phyloP scores from a whole-genome alignment of 495 filamentous ascomycete species.

The Cudoniella acicularis region DNA sequence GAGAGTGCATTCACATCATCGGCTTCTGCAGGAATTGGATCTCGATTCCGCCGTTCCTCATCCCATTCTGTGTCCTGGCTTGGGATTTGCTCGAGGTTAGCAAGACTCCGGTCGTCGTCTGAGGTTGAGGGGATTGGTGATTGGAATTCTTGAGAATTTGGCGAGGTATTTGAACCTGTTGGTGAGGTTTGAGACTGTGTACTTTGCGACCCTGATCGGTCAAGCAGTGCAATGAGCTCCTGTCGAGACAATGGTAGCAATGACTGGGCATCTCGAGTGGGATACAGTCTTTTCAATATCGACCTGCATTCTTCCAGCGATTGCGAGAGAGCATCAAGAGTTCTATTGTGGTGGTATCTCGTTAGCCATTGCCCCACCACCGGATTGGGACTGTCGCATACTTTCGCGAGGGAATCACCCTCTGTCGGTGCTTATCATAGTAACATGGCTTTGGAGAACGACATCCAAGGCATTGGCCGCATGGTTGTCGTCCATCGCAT shows the following conservation, averaged over 20 bases:
- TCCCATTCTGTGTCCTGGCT: slow-evolving; percentile 54
- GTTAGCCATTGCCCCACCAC: slow-evolving; percentile 12
- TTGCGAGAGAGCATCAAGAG: slow-evolving; percentile 53
- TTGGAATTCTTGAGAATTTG: slow-evolving; percentile 26
- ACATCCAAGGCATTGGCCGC: slow-evolving; percentile 54
- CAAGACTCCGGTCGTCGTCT: slow-evolving; percentile 43
- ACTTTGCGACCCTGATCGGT: slow-evolving; percentile 38
- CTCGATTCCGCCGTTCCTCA: slow-evolving; percentile 49
- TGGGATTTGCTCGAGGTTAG: slow-evolving; percentile 50
- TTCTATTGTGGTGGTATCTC: slow-evolving; percentile 23
- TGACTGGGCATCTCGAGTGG: slow-evolving; percentile 47
- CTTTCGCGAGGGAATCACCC: slow-evolving; percentile 56
- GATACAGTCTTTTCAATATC: slow-evolving; percentile 51
- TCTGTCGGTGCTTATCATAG: slow-evolving; percentile 57
- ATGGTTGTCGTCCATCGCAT: slow-evolving; percentile 56
- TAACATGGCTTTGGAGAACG: slow-evolving; percentile 54
- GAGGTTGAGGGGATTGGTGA: slow-evolving; percentile 40
- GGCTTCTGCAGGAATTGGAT: slow-evolving; percentile 62
- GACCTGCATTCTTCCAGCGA: slow-evolving; percentile 56
- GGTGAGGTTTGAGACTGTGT: slow-evolving; percentile 23
- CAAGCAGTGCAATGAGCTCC: slow-evolving; percentile 48
- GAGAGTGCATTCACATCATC: slow-evolving; percentile 81
- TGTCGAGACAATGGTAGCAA: slow-evolving; percentile 47
- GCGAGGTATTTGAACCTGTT: slow-evolving; percentile 20
- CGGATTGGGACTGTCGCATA: slow-evolving; percentile 13